These are phyloP conservation scores for Nephelium lappaceum DNA, from an alignment of 345 rosid species.

Conservation along the genomic window DNA sequence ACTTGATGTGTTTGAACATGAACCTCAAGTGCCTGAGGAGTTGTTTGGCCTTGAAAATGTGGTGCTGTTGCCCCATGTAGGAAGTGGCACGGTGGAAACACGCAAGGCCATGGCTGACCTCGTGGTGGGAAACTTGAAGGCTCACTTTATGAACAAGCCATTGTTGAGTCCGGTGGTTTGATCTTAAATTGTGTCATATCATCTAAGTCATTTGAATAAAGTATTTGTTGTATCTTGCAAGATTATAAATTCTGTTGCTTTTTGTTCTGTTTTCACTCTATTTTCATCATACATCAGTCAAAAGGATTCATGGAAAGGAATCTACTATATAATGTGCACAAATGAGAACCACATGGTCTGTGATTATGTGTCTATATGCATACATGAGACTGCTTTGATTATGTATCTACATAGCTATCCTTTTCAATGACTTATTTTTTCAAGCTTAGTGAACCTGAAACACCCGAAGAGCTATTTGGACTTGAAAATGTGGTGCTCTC, in stretches of 20 bases:
- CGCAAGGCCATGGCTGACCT: conserved; percentile 60
- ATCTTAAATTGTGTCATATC: neutral
- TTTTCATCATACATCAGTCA: neutral
- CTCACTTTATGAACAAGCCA: conserved; percentile 44
- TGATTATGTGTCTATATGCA: no score
- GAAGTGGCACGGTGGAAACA: conserved; percentile 56
- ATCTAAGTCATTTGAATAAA: neutral
- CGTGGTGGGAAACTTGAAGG: conserved; percentile 52
- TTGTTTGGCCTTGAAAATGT: conserved; percentile 63
- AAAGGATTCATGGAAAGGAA: no score
- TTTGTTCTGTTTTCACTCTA: neutral
- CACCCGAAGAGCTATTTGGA: no score
- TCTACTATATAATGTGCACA: no score
- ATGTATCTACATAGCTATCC: no score
- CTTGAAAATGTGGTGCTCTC: no score
- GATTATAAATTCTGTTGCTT: neutral
- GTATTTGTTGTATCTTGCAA: neutral
- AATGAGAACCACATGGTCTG: no score
- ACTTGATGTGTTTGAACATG: conserved; percentile 60
- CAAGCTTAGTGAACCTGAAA: no score
- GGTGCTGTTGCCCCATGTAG: conserved; percentile 61
- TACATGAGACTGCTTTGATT: no score
- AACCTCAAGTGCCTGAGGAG: conserved; percentile 62
- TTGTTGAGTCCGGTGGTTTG: conserved; percentile 50
- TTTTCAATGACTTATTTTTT: no score